Conservation (phyloP, 2,329 filamentous ascomycete species). For the Fusarium chaquense region DNA sequence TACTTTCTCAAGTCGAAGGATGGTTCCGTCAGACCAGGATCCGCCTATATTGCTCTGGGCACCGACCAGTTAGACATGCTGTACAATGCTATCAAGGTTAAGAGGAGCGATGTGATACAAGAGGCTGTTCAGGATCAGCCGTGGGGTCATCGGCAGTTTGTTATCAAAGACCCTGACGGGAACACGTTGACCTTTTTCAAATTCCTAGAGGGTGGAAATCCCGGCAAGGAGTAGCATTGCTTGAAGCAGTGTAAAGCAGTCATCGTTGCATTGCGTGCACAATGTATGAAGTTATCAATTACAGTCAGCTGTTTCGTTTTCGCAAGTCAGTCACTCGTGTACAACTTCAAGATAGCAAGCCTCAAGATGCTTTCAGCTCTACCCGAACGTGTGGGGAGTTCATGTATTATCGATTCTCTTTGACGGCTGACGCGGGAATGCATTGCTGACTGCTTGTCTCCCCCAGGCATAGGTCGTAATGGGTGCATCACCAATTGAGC, state of each 20-base stretch:
- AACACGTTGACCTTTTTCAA: conserved; percentile 38
- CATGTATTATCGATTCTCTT: not conserved
- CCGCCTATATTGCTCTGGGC: conserved; percentile 28
- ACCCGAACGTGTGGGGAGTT: not conserved
- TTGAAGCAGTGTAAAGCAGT: not conserved
- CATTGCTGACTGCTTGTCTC: conserved; percentile 15
- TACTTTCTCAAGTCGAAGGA: conserved; percentile 34
- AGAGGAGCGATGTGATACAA: conserved; percentile 15
- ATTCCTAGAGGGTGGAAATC: conserved; percentile 32
- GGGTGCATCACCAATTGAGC: conserved; percentile 11
- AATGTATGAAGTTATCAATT: not conserved
- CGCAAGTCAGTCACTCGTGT: not conserved
- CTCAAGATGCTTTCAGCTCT: not conserved
- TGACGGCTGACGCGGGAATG: conserved; percentile 6
- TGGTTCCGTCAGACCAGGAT: conserved; percentile 13
- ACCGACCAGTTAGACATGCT: conserved; percentile 28
- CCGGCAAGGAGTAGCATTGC: conserved; percentile 14
- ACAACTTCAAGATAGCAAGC: not conserved
- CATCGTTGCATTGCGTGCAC: not conserved
- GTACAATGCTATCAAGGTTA: conserved; percentile 19
- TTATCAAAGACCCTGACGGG: conserved; percentile 29
- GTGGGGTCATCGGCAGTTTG: conserved; percentile 36
- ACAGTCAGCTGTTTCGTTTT: not conserved
- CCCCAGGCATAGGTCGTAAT: conserved; percentile 12
- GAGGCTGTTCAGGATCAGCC: conserved; percentile 28